Percentiles rank a stretch among this genome's conserved stretches.
phyloP scores from a whole-genome alignment of 768 basidiomycete species.

The Amanita inopinata region DNA sequence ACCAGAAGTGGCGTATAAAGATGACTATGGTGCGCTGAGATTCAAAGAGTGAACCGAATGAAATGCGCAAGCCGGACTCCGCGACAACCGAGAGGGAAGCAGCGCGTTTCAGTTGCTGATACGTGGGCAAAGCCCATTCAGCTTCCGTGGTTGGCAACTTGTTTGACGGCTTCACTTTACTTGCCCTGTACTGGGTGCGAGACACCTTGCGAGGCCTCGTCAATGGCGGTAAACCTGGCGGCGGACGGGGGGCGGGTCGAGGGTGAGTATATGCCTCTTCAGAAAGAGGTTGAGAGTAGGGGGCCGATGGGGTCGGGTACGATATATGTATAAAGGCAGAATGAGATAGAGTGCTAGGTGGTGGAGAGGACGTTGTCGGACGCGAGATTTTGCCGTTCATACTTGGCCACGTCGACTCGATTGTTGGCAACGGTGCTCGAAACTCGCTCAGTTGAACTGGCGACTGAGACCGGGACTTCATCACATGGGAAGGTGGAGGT shows the following conservation, averaged over 20 bases:
- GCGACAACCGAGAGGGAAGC: conserved; percentile 54
- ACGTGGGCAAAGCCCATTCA: conserved; percentile 43
- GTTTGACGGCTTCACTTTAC: conserved; percentile 3
- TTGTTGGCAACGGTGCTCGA: neutral
- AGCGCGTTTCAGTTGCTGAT: conserved; percentile 49
- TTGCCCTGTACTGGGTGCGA: neutral
- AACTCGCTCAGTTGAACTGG: neutral
- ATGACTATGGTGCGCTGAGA: conserved; percentile 53
- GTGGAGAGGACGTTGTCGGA: neutral
- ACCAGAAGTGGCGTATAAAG: conserved; percentile 89
- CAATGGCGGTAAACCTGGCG: neutral
- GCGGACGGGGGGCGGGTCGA: conserved; percentile 18
- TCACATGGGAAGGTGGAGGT: neutral
- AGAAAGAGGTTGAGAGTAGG: conserved; percentile 20
- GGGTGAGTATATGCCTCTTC: conserved; percentile 17
- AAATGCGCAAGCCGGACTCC: conserved; percentile 54
- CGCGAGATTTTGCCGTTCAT: neutral
- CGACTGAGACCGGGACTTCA: neutral
- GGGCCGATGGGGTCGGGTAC: conserved; percentile 13
- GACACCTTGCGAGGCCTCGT: neutral
- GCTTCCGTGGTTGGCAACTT: neutral
- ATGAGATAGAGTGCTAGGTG: conserved; percentile 4
- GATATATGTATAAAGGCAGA: conserved; percentile 17
- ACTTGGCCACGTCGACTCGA: neutral
- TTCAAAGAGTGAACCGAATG: conserved; percentile 60